A percentile compares a stretch with the other conserved stretches of the same genome.
These are phyloP conservation scores for Fraxinus sp. DNA, from an alignment of 305 asterid genomes.

Conservation along the genomic window DNA sequence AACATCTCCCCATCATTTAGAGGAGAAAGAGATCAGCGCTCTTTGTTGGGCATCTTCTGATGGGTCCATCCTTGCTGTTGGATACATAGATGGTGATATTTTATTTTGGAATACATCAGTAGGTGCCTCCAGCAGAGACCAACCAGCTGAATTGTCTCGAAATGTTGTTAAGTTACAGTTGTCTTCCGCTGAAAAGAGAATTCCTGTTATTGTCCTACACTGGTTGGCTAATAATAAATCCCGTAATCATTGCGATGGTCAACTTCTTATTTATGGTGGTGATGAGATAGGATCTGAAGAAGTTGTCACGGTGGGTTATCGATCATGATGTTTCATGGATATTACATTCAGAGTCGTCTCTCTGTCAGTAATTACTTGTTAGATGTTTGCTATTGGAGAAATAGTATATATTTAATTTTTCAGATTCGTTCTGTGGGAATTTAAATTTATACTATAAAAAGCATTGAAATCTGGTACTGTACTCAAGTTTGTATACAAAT, in stretches of 20 bases:
- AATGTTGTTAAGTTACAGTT: constrained; percentile 74
- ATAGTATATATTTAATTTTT: not conserved
- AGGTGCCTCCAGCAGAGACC: constrained; percentile 41
- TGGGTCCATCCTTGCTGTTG: constrained; percentile 84
- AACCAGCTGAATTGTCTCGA: constrained; percentile 44
- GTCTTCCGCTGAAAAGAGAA: constrained; percentile 80
- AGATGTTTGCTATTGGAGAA: constrained; percentile 6
- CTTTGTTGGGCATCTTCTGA: constrained; percentile 88
- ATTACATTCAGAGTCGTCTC: constrained; percentile 10
- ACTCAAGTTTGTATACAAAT: constrained; percentile 6
- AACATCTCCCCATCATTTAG: constrained; percentile 45
- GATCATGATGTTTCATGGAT: constrained; percentile 21
- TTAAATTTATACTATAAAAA: constrained; percentile 14
- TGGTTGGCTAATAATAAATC: constrained; percentile 65
- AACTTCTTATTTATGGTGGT: constrained; percentile 85
- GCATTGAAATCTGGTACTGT: constrained; percentile 7
- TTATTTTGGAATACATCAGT: constrained; percentile 72
- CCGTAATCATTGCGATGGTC: constrained; percentile 55
- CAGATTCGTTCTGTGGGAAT: not conserved
- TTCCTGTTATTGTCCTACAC: constrained; percentile 81
- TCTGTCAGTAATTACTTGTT: not conserved
- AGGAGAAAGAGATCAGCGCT: constrained; percentile 85
- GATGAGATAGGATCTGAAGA: constrained; percentile 88
- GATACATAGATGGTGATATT: constrained; percentile 90
- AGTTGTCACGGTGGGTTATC: constrained; percentile 73